Evolutionary conservation across 257 asterid species (phyloP).

Genomic region (Pogostemon cablin): DNA sequence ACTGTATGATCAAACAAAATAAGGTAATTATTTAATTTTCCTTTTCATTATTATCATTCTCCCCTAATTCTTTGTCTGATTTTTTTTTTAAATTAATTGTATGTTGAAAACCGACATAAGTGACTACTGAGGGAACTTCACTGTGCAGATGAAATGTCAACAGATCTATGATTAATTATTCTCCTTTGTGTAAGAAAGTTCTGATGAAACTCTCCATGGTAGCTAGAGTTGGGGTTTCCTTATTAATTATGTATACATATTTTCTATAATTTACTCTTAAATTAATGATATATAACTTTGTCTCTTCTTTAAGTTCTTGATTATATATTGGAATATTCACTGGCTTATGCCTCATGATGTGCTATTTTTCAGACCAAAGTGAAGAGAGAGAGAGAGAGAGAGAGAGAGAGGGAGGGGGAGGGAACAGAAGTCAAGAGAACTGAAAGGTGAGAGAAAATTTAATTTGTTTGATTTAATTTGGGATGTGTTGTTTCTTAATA

Average conservation of each 20-base stretch:
- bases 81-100: background rate
- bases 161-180: slow-evolving; percentile 38
- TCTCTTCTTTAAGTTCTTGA: too few relatives aligned
- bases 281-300: too few relatives aligned
- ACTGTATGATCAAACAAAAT: background rate
- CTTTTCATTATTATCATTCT: background rate
- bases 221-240: too few relatives aligned
- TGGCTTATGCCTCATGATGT: too few relatives aligned
- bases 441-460: slow-evolving; percentile 29
- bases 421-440: background rate
- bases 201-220: too few relatives aligned
- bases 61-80: background rate
- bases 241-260: too few relatives aligned
- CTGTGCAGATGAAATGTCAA: slow-evolving; percentile 29
- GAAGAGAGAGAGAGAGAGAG: background rate
- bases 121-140: slow-evolving; percentile 39
- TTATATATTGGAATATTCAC: too few relatives aligned
- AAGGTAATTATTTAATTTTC: background rate
- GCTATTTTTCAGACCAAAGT: background rate
- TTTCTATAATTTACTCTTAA: too few relatives aligned
- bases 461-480: background rate
- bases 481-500: background rate
- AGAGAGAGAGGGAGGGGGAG: background rate
- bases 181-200: too few relatives aligned
- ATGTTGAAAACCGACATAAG: slow-evolving; percentile 28